A percentile compares a stretch with the other conserved stretches of the same genome.
These are phyloP conservation scores for Flaveria bidentis DNA, from an alignment of 129 eudicot species.

Conservation along the genomic window DNA sequence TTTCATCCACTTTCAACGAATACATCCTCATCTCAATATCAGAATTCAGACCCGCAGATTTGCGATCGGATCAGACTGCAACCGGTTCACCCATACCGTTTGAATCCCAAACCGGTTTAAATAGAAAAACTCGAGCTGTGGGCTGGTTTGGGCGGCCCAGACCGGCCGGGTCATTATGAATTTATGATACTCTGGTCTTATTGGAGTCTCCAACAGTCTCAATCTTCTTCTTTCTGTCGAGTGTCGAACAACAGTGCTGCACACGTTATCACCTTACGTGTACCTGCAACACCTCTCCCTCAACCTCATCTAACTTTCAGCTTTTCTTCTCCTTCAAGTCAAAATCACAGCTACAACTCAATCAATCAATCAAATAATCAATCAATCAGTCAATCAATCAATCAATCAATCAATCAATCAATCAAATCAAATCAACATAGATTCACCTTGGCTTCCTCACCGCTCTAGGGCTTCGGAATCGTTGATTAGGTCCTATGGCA, in stretches of 20 bases:
- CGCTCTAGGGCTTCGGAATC: slow-evolving; percentile 17
- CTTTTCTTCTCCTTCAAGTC: neutral
- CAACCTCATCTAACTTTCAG: neutral
- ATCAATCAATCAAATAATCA: neutral
- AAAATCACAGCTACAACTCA: neutral
- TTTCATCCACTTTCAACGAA: too few relatives aligned
- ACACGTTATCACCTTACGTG: slow-evolving; percentile 21
- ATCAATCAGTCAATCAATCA: neutral
- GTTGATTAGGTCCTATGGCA: slow-evolving; percentile 48
- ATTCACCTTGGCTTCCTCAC: slow-evolving; percentile 4
- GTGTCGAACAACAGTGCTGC: slow-evolving; percentile 15
- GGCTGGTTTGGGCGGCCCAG: too few relatives aligned
- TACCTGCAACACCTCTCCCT: slow-evolving; percentile 13
- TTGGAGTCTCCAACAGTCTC: neutral
- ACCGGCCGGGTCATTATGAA: too few relatives aligned
- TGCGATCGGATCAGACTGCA: too few relatives aligned
- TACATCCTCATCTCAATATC: too few relatives aligned
- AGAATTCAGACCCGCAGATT: too few relatives aligned
- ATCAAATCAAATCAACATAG: neutral
- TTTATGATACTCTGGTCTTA: too few relatives aligned
- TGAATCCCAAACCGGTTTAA: too few relatives aligned
- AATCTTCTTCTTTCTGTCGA: slow-evolving; percentile 8
- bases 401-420: slow-evolving; percentile 8
- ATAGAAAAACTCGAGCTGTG: too few relatives aligned
- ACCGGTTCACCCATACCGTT: too few relatives aligned